phyloP scores from a whole-genome alignment of 768 basidiomycete genomes.

The Amanita rubescens region DNA sequence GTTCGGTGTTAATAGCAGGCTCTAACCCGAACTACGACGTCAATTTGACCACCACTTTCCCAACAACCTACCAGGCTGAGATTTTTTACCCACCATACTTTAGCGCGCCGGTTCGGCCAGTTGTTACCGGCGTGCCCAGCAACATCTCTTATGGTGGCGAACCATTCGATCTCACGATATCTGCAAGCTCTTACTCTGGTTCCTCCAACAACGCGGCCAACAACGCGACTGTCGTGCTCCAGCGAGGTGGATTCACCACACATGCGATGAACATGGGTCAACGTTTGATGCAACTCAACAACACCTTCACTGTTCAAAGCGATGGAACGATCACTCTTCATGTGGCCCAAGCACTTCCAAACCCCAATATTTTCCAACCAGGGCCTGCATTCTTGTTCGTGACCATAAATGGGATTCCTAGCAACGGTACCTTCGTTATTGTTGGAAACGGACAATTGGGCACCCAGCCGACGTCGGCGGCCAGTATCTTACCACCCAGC shows the following conservation, averaged over 20 bases:
- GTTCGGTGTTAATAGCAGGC: conserved; percentile 81
- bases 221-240: conserved; percentile 67
- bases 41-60: conserved; percentile 50
- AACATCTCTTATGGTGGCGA: conserved; percentile 79
- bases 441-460: conserved; percentile 78
- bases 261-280: conserved; percentile 90
- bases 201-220: conserved; percentile 62
- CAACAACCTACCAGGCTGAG: conserved; percentile 77
- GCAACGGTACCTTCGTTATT: conserved; percentile 67
- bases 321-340: conserved; percentile 75
- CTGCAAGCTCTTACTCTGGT: conserved; percentile 58
- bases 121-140: conserved; percentile 60
- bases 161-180: conserved; percentile 69
- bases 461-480: conserved; percentile 46
- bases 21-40: conserved; percentile 92
- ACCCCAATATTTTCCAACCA: conserved; percentile 81
- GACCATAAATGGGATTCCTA: conserved; percentile 78
- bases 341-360: conserved; percentile 77
- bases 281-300: conserved; percentile 74
- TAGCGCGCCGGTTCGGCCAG: conserved; percentile 58
- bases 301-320: conserved; percentile 73
- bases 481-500: conserved; percentile 41
- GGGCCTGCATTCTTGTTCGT: conserved; percentile 84
- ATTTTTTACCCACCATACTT: conserved; percentile 93
- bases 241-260: conserved; percentile 82